Percentiles rank a stretch among this genome's conserved stretches.
These are phyloP conservation scores for Coemansia sp. DNA, from an alignment of 192 early-diverging fungal species.

Conservation along the genomic window DNA sequence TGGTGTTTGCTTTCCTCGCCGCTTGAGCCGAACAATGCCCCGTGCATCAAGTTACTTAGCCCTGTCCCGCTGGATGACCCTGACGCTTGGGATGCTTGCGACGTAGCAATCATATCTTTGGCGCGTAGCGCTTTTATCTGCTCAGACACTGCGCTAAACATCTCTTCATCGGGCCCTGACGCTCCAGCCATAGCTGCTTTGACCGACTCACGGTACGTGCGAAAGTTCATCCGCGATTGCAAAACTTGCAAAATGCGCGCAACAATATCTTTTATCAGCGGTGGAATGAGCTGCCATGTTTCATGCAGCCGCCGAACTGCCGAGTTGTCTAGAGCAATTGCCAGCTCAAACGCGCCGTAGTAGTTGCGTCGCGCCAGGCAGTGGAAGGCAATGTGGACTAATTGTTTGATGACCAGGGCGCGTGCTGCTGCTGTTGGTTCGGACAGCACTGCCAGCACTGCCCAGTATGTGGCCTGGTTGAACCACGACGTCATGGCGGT, in stretches of 20 bases:
- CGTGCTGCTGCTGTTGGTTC: conserved; percentile 45
- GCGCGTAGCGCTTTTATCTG: conserved; percentile 45
- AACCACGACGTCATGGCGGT: conserved; percentile 56
- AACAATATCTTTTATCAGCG: conserved; percentile 49
- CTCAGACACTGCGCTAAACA: conserved; percentile 40
- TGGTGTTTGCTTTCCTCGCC: conserved; percentile 33
- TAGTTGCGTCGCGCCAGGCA: conserved; percentile 57
- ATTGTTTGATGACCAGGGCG: conserved; percentile 48
- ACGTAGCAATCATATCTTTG: conserved; percentile 39
- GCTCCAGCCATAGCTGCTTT: conserved; percentile 46
- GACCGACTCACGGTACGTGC: conserved; percentile 53
- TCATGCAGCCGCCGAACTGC: conserved; percentile 53
- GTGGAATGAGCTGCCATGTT: conserved; percentile 51
- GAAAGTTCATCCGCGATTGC: conserved; percentile 54
- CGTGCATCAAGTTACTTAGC: conserved; percentile 41
- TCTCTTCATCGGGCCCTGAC: conserved; percentile 51
- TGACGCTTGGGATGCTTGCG: conserved; percentile 20
- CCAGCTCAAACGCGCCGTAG: conserved; percentile 57
- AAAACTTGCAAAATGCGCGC: conserved; percentile 38
- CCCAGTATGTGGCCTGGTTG: conserved; percentile 58
- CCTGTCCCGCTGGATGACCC: conserved; percentile 17
- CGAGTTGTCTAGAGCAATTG: conserved; percentile 52
- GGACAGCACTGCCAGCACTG: conserved; percentile 46
- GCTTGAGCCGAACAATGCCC: conserved; percentile 38
- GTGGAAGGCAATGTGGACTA: conserved; percentile 55